Conservation (phyloP, 139 green algal genomes). For the Tetradesmus obliquus region DNA sequence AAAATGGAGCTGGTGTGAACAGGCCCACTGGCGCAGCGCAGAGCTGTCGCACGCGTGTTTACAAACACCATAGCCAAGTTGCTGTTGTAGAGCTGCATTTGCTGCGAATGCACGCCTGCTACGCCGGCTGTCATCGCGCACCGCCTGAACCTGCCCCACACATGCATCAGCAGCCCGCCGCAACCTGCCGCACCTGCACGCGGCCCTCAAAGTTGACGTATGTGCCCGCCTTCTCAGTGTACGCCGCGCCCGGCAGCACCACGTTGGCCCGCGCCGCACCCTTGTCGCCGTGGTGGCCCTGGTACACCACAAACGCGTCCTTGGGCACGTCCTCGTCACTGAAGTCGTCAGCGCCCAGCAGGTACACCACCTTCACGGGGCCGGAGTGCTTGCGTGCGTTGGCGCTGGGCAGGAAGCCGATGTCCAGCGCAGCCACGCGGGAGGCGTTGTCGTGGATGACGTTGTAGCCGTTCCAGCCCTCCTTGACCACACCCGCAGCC, state of each 20-base stretch:
- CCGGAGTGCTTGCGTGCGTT: slow-evolving; percentile 8
- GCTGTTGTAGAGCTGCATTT: no score
- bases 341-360: slow-evolving; percentile 94
- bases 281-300: slow-evolving; percentile 95
- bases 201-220: slow-evolving; percentile 96
- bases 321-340: slow-evolving; percentile 79
- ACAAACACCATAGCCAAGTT: no score
- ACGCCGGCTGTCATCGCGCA: no score
- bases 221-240: slow-evolving; percentile 90
- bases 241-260: slow-evolving; percentile 92
- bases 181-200: slow-evolving; percentile 70
- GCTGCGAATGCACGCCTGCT: no score
- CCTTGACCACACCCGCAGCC: slow-evolving; percentile 81
- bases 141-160: no score
- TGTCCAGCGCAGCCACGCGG: slow-evolving; percentile 92
- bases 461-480: slow-evolving; percentile 97
- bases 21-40: no score
- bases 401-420: slow-evolving; percentile 90
- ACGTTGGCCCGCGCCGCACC: slow-evolving; percentile 93
- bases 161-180: no score
- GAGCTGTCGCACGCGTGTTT: no score
- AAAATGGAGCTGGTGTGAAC: no score
- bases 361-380: slow-evolving; percentile 91
- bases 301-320: slow-evolving; percentile 97
- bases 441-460: slow-evolving; percentile 94